Percentiles rank a stretch among this genome's conserved stretches.
Conservation (phyloP, 441 rosid genomes). For the Aleurites moluccanus region DNA sequence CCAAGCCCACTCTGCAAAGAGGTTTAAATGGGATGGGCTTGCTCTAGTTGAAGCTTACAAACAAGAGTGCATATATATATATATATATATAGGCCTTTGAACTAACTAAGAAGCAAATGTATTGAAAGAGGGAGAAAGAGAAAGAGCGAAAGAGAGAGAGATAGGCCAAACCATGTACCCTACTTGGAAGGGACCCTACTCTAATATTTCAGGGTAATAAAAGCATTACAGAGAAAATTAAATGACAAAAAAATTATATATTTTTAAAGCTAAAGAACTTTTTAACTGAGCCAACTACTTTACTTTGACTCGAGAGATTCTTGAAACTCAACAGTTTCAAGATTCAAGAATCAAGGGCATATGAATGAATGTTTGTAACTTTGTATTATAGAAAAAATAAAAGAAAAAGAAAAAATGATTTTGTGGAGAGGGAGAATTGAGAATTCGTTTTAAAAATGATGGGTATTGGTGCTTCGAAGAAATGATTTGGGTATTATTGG, state of each 20-base stretch:
- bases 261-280: slow-evolving; percentile 2
- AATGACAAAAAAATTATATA: slow-evolving; percentile 4
- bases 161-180: slow-evolving; percentile 49
- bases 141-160: slow-evolving; percentile 21
- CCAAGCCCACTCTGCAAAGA: slow-evolving; percentile 20
- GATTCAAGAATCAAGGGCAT: slow-evolving; percentile 48
- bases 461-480: slow-evolving; percentile 23
- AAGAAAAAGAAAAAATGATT: slow-evolving; percentile 19
- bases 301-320: slow-evolving; percentile 26
- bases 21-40: slow-evolving; percentile 35
- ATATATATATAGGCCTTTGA: slow-evolving; percentile 28
- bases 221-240: slow-evolving; percentile 24
- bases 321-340: background rate
- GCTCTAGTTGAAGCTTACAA: slow-evolving; percentile 27
- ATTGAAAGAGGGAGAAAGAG: background rate
- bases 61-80: slow-evolving; percentile 31
- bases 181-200: slow-evolving; percentile 41
- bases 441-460: slow-evolving; percentile 15
- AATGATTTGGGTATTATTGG: slow-evolving; percentile 47
- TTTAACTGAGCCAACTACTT: slow-evolving; percentile 24
- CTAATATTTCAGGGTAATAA: slow-evolving; percentile 25
- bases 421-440: slow-evolving; percentile 22
- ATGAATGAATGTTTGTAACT: slow-evolving; percentile 22
- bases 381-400: slow-evolving; percentile 29
- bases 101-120: background rate